Base-by-base conservation (phyloP, 768 basidiomycete species). In the Cubamyces lactineus region DNA sequence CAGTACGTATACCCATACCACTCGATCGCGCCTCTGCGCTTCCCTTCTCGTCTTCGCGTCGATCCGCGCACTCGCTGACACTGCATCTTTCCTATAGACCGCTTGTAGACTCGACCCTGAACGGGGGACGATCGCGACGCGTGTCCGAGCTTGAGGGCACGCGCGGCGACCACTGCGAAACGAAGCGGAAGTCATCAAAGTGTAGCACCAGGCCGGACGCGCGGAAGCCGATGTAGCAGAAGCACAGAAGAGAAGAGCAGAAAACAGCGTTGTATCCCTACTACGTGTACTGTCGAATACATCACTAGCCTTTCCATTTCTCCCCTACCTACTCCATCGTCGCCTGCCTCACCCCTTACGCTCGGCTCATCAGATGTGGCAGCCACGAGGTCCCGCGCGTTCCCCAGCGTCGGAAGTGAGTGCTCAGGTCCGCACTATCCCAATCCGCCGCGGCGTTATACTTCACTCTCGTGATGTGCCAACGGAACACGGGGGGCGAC, bases 1-100 rank as follows among this genome's bases (percentile, higher is more conserved):
- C 60, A 68, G 84, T 84, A 63, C 70, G 82, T 79, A 28, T 34
- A 34, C 9, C 6, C 34, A 11, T 34, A 1, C 34, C 9, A 11
- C 34, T 34, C 34, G 1, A 34, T 34, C 34, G 34, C 34, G 34
- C 34, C 24, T 21, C 23, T 28, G 42, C 12, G 15, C 41, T n/a
- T 6, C 50, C 15, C 3, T 48, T 16, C 50, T 30, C 38, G 11
- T n/a, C 19, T 23, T 38, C 8, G 34, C 23, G 52, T 43, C 46
- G 30, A 21, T 17, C 34, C 16, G 38, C 57, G 48, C 39, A 58
- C 56, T 15, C 9, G 13, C 16, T n/a, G 23, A 16, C 28, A 26
- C 53, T 15, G 43, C 24, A 8, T 17, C 4, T 6, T 12, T 3
- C 45, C 39, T 21, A 15, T 46, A 66, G 65, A 63, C 58, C 61